Conservation (phyloP, 2,329 filamentous ascomycete species). For the Aaosphaeria pasadenensis region DNA sequence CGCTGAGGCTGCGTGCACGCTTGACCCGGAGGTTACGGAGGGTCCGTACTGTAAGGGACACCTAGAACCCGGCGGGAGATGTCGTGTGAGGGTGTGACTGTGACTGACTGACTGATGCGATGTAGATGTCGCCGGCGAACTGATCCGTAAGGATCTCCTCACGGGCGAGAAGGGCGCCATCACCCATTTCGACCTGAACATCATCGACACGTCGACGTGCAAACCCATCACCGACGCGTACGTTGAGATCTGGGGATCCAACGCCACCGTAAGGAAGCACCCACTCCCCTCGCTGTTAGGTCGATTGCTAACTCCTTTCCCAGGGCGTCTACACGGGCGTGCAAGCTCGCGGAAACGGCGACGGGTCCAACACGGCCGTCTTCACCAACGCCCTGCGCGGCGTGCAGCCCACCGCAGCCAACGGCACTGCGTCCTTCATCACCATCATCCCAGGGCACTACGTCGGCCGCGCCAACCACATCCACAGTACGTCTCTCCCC, state of each 20-base stretch:
- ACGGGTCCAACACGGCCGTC: conserved; percentile 23
- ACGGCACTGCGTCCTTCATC: conserved; percentile 50
- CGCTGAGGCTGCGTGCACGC: conserved; percentile 26
- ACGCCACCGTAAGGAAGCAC: conserved; percentile 16
- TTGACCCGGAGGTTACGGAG: conserved; percentile 31
- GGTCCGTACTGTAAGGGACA: conserved; percentile 30
- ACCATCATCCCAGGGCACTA: conserved; percentile 48
- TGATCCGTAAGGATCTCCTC: conserved; percentile 48
- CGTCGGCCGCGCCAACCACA: conserved; percentile 27
- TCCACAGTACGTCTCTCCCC: conserved; percentile 22
- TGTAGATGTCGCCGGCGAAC: conserved; percentile 47
- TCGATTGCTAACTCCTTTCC: too few species aligned
- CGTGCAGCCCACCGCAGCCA: conserved; percentile 44
- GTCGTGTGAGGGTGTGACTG: not conserved
- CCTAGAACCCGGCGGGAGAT: not conserved
- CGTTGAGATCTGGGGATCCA: conserved; percentile 51
- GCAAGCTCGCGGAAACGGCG: conserved; percentile 32
- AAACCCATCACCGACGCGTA: conserved; percentile 49
- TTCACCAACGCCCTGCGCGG: conserved; percentile 46
- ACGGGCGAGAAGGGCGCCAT: conserved; percentile 50
- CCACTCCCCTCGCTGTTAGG: too few species aligned
- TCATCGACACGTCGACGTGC: conserved; percentile 54
- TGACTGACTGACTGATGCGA: not conserved
- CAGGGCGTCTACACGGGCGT: conserved; percentile 50
- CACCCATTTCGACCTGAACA: conserved; percentile 52